phyloP scores from a whole-genome alignment of 768 basidiomycete genomes.

The Auricularia cornea region DNA sequence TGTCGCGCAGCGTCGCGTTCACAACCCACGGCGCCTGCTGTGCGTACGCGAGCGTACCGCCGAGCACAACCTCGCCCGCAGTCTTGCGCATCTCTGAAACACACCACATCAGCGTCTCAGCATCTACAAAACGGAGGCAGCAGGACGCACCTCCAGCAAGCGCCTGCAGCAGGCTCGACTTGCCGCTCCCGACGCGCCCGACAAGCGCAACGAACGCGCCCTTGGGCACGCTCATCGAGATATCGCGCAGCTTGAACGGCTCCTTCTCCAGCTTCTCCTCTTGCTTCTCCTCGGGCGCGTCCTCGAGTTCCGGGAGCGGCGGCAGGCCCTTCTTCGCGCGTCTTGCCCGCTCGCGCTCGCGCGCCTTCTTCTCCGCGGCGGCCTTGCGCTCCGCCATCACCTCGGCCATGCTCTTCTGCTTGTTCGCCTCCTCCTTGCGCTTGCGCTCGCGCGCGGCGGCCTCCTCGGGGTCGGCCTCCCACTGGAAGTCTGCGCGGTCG shows the following conservation, averaged over 20 bases:
- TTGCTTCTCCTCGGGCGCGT: neutral
- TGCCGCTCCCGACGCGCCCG: slow-evolving; percentile 69
- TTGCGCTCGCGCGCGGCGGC: neutral
- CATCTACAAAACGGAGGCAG: neutral
- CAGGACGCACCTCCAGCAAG: neutral
- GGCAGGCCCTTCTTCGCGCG: neutral
- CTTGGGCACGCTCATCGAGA: slow-evolving; percentile 38
- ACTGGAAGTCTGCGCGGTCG: slow-evolving; percentile 42
- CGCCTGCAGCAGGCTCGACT: slow-evolving; percentile 23
- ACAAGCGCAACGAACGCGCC: slow-evolving; percentile 66
- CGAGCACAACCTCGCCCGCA: slow-evolving; percentile 46
- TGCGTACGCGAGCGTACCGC: slow-evolving; percentile 49
- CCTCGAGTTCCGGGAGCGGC: neutral
- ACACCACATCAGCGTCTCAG: slow-evolving; percentile 39
- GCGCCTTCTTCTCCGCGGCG: neutral
- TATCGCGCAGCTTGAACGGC: slow-evolving; percentile 42
- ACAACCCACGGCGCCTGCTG: slow-evolving; percentile 58
- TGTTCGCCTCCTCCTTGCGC: neutral
- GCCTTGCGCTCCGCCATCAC: slow-evolving; percentile 23
- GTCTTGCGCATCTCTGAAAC: slow-evolving; percentile 59
- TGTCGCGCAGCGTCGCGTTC: slow-evolving; percentile 62
- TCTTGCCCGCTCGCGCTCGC: neutral
- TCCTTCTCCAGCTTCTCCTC: slow-evolving; percentile 4
- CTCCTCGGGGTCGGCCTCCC: slow-evolving; percentile 30
- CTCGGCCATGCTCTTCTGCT: slow-evolving; percentile 12